Percentiles rank a stretch among this genome's conserved stretches.
These are phyloP conservation scores for Heterobasidion annosum DNA, from an alignment of 1,284 basidiomycete genomes.

Conservation along the genomic window DNA sequence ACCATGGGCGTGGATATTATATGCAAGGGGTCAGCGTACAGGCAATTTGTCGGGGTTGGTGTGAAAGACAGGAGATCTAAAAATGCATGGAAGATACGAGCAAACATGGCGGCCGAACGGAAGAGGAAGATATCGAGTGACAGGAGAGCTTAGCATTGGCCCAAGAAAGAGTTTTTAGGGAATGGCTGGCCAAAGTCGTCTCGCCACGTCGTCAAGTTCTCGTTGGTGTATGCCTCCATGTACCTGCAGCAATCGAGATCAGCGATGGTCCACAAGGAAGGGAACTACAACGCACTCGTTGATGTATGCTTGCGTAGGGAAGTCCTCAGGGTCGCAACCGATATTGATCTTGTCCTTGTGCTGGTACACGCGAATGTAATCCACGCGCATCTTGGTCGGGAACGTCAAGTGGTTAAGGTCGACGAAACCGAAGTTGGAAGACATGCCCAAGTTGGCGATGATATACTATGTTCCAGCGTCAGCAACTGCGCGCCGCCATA, in stretches of 20 bases:
- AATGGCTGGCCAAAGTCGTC: slow-evolving; percentile 50
- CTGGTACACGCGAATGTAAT: slow-evolving; percentile 84
- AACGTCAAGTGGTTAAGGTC: slow-evolving; percentile 60
- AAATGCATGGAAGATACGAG: background rate
- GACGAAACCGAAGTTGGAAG: slow-evolving; percentile 65
- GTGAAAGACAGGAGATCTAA: background rate
- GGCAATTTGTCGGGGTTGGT: background rate
- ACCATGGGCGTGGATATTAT: background rate
- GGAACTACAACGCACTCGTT: slow-evolving; percentile 36
- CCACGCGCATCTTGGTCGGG: slow-evolving; percentile 66
- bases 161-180: slow-evolving; percentile 49
- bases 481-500: background rate
- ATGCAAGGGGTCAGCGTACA: background rate
- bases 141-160: slow-evolving; percentile 32
- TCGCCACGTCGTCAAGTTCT: slow-evolving; percentile 27
- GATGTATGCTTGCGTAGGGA: slow-evolving; percentile 75
- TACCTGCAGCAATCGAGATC: slow-evolving; percentile 13
- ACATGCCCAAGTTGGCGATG: slow-evolving; percentile 78
- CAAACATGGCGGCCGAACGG: background rate
- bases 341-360: slow-evolving; percentile 57
- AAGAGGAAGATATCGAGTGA: background rate
- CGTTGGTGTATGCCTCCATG: slow-evolving; percentile 28
- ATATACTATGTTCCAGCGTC: slow-evolving; percentile 43
- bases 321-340: slow-evolving; percentile 75
- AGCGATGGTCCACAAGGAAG: background rate